phyloP scores from a whole-genome alignment of 1,284 basidiomycete species.

The Fomitopsis betulina region DNA sequence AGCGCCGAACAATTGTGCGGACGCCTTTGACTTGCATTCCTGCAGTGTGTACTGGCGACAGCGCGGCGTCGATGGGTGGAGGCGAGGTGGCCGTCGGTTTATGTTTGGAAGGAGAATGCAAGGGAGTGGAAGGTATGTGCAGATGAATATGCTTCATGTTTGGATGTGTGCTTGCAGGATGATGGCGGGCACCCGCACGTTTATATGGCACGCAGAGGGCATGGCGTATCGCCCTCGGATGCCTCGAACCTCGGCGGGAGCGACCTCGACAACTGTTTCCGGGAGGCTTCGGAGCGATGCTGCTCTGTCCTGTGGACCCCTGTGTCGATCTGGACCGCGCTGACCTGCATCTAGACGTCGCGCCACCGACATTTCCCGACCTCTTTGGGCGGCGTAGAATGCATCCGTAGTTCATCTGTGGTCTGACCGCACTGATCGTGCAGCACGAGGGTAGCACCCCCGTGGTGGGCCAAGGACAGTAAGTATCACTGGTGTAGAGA shows the following conservation, averaged over 20 bases:
- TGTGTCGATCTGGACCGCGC: background rate
- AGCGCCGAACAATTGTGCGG: slow-evolving; percentile 4
- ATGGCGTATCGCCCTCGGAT: background rate
- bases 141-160: slow-evolving; percentile 1
- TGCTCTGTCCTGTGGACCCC: background rate
- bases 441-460: background rate
- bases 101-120: background rate
- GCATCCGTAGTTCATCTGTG: background rate
- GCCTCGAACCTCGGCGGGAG: slow-evolving; percentile 1
- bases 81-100: background rate
- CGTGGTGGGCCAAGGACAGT: background rate
- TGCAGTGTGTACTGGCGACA: background rate
- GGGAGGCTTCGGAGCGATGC: background rate
- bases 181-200: background rate
- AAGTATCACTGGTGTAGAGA: too few species aligned
- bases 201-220: slow-evolving; percentile 2
- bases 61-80: background rate
- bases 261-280: slow-evolving; percentile 3
- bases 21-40: slow-evolving; percentile 6
- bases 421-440: background rate
- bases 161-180: background rate
- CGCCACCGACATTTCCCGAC: background rate
- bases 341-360: background rate
- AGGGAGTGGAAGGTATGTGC: slow-evolving; percentile 1
- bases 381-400: background rate